phyloP scores from a whole-genome alignment of 108 stramenopile genomes.

The Parietichytrium sp. region DNA sequence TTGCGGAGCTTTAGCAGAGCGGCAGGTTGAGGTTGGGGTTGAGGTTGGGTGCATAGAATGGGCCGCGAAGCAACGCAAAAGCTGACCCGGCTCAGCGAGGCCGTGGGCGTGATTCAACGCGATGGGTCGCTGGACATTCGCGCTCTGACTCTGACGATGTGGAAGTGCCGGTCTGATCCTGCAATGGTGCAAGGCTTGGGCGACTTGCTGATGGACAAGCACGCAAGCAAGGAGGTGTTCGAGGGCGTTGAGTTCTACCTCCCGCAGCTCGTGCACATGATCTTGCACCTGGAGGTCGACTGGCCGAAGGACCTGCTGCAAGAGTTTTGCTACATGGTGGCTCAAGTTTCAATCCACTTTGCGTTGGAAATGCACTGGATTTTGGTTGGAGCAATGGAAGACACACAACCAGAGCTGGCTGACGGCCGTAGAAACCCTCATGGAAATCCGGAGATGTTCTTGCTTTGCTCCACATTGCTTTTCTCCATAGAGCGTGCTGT shows the following conservation, averaged over 20 bases:
- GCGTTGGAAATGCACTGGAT: constrained; percentile 95
- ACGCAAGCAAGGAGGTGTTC: constrained; percentile 73
- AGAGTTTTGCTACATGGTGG: constrained; percentile 87
- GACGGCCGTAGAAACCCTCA: constrained; percentile 76
- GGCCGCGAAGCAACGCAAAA: too few species aligned
- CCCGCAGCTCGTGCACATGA: constrained; percentile 98
- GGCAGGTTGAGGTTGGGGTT: too few species aligned
- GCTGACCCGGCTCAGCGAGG: background rate
- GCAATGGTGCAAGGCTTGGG: constrained; percentile 84
- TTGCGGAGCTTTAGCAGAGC: too few species aligned
- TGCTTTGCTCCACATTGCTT: constrained; percentile 83
- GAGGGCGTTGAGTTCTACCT: constrained; percentile 98
- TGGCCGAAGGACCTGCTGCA: constrained; percentile 89
- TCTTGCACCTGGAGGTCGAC: constrained; percentile 91
- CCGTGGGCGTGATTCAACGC: background rate
- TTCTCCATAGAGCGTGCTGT: constrained; percentile 88
- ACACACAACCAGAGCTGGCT: constrained; percentile 89
- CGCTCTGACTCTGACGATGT: constrained; percentile 81
- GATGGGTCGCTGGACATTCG: background rate
- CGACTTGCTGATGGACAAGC: constrained; percentile 68
- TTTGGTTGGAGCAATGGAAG: constrained; percentile 93
- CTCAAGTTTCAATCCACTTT: constrained; percentile 93
- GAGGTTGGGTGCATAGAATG: too few species aligned
- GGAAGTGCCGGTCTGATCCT: constrained; percentile 88
- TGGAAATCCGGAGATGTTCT: constrained; percentile 80